Evolutionary conservation across 1,284 basidiomycete species (phyloP), one percentile per base, ranked within the genome.

Genomic region (Ganoderma lingzhi): DNA sequence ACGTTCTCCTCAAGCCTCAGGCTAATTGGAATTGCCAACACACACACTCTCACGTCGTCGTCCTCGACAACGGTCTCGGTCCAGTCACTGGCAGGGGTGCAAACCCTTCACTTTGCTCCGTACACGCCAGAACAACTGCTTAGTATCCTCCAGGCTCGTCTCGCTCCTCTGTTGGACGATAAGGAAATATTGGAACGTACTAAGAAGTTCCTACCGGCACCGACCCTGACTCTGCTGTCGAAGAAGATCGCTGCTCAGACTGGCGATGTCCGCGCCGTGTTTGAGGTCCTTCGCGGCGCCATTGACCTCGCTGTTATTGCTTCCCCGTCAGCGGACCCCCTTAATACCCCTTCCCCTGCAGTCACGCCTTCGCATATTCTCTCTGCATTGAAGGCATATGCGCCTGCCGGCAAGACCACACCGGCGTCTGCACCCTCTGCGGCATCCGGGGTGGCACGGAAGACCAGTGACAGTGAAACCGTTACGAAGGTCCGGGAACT

Each of bases 11-110:
- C 83, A 12, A 82, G 80, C 56, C 76, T 94, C 62, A 87, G 92
- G 56, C 81, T 93, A 53, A 88, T 95, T 71, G 93, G 91, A 62
- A 94, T 95, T 75, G 93, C 93, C 39, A 95, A 95, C 72, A 94
- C 92, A 0, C 93, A 95, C 76, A 94, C 93, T 5, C 86, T 95
- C 15, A 89, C 91, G 2, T 85, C 89, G 2, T 82, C 86, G 0
- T 79, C 83, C 0, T 82, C 85, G 30, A 71, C 77, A 2, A 75
- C 78, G 2, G 76, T 83, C 15, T 79, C 83, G 3, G 65, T 78
- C 9, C 73, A 77, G 28, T 79, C 84, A 19, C 76, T 84, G 12
- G 78, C 77, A 35, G 79, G 85, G 56, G 86, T 91, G 30, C 79
- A 82, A 56, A 95, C 93, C 0, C 79, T 93, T 48, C 93, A 95